These are phyloP conservation scores for Hypoxylon intermedium DNA, from an alignment of 495 filamentous ascomycete genomes.

Conservation along the genomic window DNA sequence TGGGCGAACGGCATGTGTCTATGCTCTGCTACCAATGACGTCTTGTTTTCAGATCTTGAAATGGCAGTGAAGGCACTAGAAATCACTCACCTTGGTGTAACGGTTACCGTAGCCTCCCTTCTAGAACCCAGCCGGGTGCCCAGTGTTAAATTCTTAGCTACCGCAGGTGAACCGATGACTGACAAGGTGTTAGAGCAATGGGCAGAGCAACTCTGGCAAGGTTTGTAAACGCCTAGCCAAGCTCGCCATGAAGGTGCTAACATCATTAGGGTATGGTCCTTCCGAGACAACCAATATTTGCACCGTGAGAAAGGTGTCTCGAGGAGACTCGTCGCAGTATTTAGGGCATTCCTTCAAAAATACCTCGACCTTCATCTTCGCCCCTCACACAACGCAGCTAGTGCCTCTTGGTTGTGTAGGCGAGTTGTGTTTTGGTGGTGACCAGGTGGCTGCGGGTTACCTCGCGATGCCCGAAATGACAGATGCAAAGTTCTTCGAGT, in stretches of 20 bases:
- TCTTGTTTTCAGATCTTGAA: slow-evolving; percentile 69
- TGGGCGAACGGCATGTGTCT: slow-evolving; percentile 77
- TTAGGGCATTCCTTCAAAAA: slow-evolving; percentile 72
- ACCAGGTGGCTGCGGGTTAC: slow-evolving; percentile 78
- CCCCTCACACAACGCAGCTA: slow-evolving; percentile 47
- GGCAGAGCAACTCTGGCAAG: slow-evolving; percentile 72
- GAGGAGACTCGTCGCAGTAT: slow-evolving; percentile 57
- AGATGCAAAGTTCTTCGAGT: slow-evolving; percentile 65
- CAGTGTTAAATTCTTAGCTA: slow-evolving; percentile 69
- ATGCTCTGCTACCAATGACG: slow-evolving; percentile 70
- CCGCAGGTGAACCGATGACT: slow-evolving; percentile 74
- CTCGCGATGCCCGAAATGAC: slow-evolving; percentile 64
- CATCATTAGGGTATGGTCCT: slow-evolving; percentile 66
- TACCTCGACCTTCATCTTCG: slow-evolving; percentile 73
- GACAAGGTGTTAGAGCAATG: slow-evolving; percentile 69
- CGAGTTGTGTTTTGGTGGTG: slow-evolving; percentile 84
- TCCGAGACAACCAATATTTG: slow-evolving; percentile 79
- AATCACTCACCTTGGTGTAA: slow-evolving; percentile 79
- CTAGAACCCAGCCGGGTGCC: slow-evolving; percentile 69
- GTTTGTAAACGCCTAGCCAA: slow-evolving; percentile 38
- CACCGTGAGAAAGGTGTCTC: slow-evolving; percentile 63
- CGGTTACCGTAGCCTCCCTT: slow-evolving; percentile 75
- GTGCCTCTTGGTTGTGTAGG: slow-evolving; percentile 73
- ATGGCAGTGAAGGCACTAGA: slow-evolving; percentile 60
- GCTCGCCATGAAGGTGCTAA: slow-evolving; percentile 11